Percentiles rank a stretch among this genome's conserved stretches.
Evolutionary conservation across 139 green algal genomes (phyloP).

Genomic region (Coccomyxa sp.): DNA sequence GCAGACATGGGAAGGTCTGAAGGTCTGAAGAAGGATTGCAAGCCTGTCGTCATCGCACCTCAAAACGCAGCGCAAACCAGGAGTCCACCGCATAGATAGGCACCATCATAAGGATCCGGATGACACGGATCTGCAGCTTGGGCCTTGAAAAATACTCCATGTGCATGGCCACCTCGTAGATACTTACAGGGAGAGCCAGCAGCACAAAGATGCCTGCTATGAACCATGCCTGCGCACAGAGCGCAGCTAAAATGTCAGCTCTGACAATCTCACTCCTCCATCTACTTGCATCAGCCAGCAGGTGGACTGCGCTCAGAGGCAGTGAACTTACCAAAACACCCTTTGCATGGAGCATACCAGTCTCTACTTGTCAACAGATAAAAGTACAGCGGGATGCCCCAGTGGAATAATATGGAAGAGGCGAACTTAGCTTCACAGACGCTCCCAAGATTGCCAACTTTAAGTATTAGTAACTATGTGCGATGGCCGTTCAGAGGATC

Average conservation of each 20-base stretch:
- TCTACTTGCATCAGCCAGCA: neutral
- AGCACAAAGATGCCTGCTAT: constrained; percentile 90
- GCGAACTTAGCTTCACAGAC: neutral
- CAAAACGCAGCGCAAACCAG: constrained; percentile 48
- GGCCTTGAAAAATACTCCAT: constrained; percentile 89
- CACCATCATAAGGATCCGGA: constrained; percentile 90
- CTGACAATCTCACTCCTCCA: neutral
- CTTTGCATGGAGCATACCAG: too few relatives aligned
- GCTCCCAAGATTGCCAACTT: too few relatives aligned
- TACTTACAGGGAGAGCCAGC: constrained; percentile 76
- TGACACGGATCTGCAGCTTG: constrained; percentile 81
- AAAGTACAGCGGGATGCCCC: neutral
- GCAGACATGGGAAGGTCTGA: neutral
- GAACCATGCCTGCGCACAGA: constrained; percentile 69
- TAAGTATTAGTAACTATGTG: too few relatives aligned
- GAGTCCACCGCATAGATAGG: constrained; percentile 86
- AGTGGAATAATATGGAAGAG: neutral
- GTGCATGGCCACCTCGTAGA: constrained; percentile 94
- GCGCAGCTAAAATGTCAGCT: neutral
- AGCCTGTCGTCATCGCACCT: neutral
- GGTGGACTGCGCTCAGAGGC: too few relatives aligned
- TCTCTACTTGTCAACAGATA: neutral
- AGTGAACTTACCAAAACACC: neutral
- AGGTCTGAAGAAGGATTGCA: neutral
- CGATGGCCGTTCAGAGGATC: too few relatives aligned